Percentiles rank a stretch among this genome's conserved stretches.
Conservation (phyloP, 495 filamentous ascomycete species). For the Gamarada debralockiae region DNA sequence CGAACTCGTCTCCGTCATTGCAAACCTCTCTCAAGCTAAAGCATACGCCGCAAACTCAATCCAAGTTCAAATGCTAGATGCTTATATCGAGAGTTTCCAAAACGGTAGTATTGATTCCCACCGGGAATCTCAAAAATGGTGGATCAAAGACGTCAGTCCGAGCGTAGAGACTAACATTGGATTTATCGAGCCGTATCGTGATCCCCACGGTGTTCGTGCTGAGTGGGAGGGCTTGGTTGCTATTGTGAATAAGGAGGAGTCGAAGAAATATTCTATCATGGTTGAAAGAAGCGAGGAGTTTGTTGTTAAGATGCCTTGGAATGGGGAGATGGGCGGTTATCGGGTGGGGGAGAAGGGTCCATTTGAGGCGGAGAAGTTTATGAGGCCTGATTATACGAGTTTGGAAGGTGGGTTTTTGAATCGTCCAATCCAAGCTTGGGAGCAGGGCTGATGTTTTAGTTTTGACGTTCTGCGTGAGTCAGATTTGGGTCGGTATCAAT, state of each 20-base stretch:
- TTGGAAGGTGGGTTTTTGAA: slow-evolving; percentile 29
- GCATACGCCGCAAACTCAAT: slow-evolving; percentile 30
- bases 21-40: slow-evolving; percentile 17
- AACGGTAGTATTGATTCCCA: slow-evolving; percentile 34
- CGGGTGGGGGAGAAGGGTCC: slow-evolving; percentile 39
- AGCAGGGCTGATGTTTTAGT: slow-evolving; percentile 20
- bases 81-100: slow-evolving; percentile 32
- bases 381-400: slow-evolving; percentile 39
- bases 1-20: slow-evolving; percentile 1
- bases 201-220: slow-evolving; percentile 39
- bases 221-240: slow-evolving; percentile 45
- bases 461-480: slow-evolving; percentile 40
- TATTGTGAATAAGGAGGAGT: slow-evolving; percentile 38
- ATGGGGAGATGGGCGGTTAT: slow-evolving; percentile 27
- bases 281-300: slow-evolving; percentile 29
- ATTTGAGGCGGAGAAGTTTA: slow-evolving; percentile 39
- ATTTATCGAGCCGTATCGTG: slow-evolving; percentile 47
- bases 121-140: slow-evolving; percentile 33
- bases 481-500: slow-evolving; percentile 38
- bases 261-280: slow-evolving; percentile 27
- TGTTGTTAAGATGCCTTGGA: slow-evolving; percentile 34
- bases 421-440: neutral
- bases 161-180: slow-evolving; percentile 42
- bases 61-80: slow-evolving; percentile 27
- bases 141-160: slow-evolving; percentile 37